Evolutionary conservation across 192 early-diverging fungal species (phyloP).

Genomic region (Funneliformis geosporum): DNA sequence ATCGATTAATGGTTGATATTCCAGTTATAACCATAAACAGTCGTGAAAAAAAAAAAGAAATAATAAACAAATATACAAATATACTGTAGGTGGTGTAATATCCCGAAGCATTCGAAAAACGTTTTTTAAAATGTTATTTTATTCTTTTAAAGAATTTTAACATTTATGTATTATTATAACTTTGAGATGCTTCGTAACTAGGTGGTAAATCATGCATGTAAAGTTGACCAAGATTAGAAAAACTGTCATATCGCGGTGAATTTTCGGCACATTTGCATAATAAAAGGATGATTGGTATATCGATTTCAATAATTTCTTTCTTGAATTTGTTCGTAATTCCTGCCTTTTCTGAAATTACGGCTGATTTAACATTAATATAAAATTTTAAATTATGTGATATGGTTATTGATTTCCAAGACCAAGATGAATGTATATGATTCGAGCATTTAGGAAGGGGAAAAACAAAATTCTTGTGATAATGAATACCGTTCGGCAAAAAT

Average conservation of each 20-base stretch:
- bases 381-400: slow-evolving; percentile 13
- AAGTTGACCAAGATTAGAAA: neutral
- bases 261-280: neutral
- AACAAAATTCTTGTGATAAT: slow-evolving; percentile 14
- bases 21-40: no score
- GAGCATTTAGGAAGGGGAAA: slow-evolving; percentile 25
- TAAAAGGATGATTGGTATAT: neutral
- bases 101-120: no score
- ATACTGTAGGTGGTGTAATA: no score
- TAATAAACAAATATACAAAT: no score
- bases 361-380: neutral
- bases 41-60: no score
- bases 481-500: neutral
- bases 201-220: neutral
- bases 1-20: no score
- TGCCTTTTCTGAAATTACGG: neutral
- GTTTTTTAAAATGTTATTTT: no score
- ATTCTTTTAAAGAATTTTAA: no score
- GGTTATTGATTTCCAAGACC: neutral
- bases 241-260: neutral
- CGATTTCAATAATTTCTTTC: neutral
- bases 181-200: neutral
- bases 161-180: no score
- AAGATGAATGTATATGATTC: neutral
- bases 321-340: slow-evolving; percentile 19